Base-by-base conservation (phyloP, 1,284 basidiomycete genomes). In the Schizophyllum commune region DNA sequence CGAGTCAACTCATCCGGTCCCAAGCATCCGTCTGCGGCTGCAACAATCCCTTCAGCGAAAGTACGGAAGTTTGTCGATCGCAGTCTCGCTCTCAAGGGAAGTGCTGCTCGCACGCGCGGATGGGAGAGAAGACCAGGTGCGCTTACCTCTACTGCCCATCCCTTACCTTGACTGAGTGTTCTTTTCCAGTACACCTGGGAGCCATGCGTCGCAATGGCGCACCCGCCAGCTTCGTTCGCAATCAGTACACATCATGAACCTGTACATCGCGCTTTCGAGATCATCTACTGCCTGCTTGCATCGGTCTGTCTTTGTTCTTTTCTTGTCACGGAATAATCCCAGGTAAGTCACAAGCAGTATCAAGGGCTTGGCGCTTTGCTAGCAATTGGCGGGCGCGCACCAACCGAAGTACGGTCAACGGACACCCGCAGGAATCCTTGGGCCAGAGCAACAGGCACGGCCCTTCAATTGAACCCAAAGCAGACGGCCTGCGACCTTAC, bases 101-200 rank as follows among this genome's bases (percentile, higher is more conserved):
- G 32, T 13, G 22, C 21, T 7, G 39, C 34, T 21, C 21, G 33
- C 1, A 17, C 17, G n/a, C 63, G 60, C 19, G 33, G 51, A 22
- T 65, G 65, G 65, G 20, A 52, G 53, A 39, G 65, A 19, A 7
- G 58, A 32, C 65, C 65, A 22, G 64, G 65, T 66, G 21, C 51
- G 65, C 61, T 3, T 27, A 0, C 52, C 2, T 39, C 11, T 39
- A 4, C 22, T 52, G 39, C 17, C 2, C 9, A 47, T 17, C 9
- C 39, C 7, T 4, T 47, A 17, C 39, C 4, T 9, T 3, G 9
- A 11, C 39, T 27, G 27, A 27, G 27, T 47, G 17, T 47, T 13
- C 17, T 47, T 47, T 3, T 3, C 8, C 17, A 47, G 39, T 47
- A 17, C 39, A 47, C 9, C 17, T 47, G 17, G 39, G 39, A 3